A percentile compares a stretch with the other conserved stretches of the same genome.
phyloP scores from a whole-genome alignment of 2,329 filamentous ascomycete species.

The Stromatinia cepivora region DNA sequence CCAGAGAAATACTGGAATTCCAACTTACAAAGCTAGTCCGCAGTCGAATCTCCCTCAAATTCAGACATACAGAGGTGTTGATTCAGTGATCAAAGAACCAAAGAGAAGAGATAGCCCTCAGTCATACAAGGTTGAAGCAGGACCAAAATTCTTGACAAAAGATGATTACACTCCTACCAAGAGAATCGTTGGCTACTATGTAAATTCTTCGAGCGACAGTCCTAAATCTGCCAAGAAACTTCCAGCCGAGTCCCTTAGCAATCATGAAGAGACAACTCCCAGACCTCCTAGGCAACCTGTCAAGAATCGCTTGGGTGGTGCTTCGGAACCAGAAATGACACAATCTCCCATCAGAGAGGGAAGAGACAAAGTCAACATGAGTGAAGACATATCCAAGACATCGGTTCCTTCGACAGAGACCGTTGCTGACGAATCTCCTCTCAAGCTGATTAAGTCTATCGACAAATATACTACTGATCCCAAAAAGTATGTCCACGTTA shows the following conservation, averaged over 20 bases:
- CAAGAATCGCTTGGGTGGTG: neutral
- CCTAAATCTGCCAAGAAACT: neutral
- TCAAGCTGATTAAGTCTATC: neutral
- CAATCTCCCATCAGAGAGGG: neutral
- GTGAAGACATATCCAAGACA: constrained; percentile 9
- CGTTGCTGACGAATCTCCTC: neutral
- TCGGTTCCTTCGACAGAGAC: neutral
- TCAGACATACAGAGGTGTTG: constrained; percentile 20
- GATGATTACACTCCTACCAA: constrained; percentile 20
- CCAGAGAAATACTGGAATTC: constrained; percentile 1
- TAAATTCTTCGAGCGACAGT: neutral
- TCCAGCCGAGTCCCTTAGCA: neutral
- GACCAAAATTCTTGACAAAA: constrained; percentile 18
- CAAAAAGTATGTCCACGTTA: neutral
- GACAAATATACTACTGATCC: neutral
- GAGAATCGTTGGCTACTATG: constrained; percentile 18
- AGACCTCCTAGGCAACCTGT: neutral
- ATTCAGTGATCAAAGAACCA: constrained; percentile 12
- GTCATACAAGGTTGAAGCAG: neutral
- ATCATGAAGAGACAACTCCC: neutral
- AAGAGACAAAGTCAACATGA: neutral
- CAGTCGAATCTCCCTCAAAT: neutral
- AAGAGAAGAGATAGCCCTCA: constrained; percentile 16
- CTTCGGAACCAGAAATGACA: constrained; percentile 6
- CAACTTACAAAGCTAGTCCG: neutral